Conservation (phyloP, 768 basidiomycete genomes). For the Amyloporia xantha region DNA sequence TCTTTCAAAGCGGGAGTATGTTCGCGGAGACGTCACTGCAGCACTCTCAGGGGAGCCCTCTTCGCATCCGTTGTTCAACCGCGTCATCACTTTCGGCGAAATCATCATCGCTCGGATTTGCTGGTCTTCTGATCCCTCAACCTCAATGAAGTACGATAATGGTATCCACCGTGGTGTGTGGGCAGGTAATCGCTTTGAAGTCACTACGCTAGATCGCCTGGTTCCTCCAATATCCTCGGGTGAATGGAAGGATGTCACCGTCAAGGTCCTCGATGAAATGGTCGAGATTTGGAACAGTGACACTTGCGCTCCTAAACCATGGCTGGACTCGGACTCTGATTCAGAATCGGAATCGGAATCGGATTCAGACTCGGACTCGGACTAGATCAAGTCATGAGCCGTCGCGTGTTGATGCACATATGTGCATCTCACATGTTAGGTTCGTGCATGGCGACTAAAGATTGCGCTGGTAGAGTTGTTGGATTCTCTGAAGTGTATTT, state of each 20-base stretch:
- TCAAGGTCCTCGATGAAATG: neutral
- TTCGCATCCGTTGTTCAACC: neutral
- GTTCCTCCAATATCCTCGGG: neutral
- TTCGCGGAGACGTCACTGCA: constrained; percentile 1
- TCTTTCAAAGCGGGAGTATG: constrained; percentile 6
- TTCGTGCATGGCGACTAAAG: too few species aligned
- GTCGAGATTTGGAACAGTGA: neutral
- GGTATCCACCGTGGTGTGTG: constrained; percentile 16
- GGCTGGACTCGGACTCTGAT: too few species aligned
- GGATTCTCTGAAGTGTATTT: too few species aligned
- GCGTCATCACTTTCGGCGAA: neutral
- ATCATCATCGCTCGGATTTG: neutral
- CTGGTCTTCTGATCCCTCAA: constrained; percentile 10
- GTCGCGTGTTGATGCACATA: too few species aligned
- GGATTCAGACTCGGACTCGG: too few species aligned
- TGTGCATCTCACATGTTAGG: too few species aligned
- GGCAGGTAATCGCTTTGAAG: constrained; percentile 18
- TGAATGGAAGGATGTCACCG: neutral
- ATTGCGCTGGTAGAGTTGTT: too few species aligned
- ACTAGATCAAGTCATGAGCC: too few species aligned
- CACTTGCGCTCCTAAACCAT: too few species aligned
- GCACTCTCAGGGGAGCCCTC: neutral
- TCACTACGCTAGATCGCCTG: constrained; percentile 7
- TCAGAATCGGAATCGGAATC: too few species aligned
- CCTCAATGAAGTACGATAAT: constrained; percentile 8